Conservation (phyloP, 805 yeast genomes). For the Cyberlindnera misumaiensis region DNA sequence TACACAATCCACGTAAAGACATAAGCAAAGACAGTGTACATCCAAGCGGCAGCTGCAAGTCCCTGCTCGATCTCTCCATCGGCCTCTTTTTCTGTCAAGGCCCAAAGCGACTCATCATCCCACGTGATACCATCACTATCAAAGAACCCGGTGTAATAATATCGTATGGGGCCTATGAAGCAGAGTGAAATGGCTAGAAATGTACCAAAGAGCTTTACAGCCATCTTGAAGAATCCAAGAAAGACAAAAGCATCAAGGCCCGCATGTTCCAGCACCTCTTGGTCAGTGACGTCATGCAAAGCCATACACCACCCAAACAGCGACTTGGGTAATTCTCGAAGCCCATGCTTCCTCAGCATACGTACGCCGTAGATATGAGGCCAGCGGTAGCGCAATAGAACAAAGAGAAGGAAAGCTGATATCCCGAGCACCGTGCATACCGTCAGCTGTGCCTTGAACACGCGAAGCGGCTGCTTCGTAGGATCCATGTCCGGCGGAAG, state of each 20-base stretch:
- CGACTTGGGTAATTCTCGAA: slow-evolving; percentile 30
- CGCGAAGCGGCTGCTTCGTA: slow-evolving; percentile 32
- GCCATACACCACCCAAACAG: slow-evolving; percentile 84
- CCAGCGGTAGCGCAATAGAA: slow-evolving; percentile 63
- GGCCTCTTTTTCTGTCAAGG: slow-evolving; percentile 10
- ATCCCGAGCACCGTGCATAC: slow-evolving; percentile 66
- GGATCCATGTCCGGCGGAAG: slow-evolving; percentile 26
- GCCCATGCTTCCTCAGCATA: slow-evolving; percentile 28
- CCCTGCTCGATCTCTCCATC: slow-evolving; percentile 27
- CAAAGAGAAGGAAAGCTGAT: slow-evolving; percentile 60
- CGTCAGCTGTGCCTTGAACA: slow-evolving; percentile 76
- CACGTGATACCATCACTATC: slow-evolving; percentile 48
- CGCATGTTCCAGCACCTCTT: slow-evolving; percentile 77
- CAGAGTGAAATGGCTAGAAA: slow-evolving; percentile 67
- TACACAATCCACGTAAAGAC: slow-evolving; percentile 68
- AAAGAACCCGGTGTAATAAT: slow-evolving; percentile 73
- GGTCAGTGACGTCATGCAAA: slow-evolving; percentile 61
- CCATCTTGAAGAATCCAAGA: slow-evolving; percentile 84
- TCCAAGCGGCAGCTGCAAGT: slow-evolving; percentile 62
- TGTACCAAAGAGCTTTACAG: slow-evolving; percentile 59
- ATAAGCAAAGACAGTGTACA: slow-evolving; percentile 82
- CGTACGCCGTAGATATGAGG: slow-evolving; percentile 87
- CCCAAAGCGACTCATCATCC: slow-evolving; percentile 9
- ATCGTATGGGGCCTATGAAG: slow-evolving; percentile 80
- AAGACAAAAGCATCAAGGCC: slow-evolving; percentile 94